Evolutionary conservation across 2,329 filamentous ascomycete species (phyloP).

Genomic region (Sporothrix pallida): DNA sequence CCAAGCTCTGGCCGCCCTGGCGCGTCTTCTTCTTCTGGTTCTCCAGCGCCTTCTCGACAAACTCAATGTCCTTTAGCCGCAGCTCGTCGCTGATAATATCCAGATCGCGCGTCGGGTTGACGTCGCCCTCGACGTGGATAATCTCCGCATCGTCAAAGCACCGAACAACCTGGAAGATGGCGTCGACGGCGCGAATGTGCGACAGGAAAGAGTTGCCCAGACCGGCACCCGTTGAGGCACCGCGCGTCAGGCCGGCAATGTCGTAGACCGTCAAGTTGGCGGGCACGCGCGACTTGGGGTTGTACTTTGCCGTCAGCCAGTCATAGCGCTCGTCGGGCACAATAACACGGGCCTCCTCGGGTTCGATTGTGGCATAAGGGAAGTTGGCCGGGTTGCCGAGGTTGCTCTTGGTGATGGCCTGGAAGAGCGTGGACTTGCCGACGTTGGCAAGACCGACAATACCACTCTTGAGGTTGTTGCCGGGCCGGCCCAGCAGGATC

Average conservation of each 20-base stretch:
- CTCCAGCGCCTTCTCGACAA: conserved; percentile 93
- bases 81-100: conserved; percentile 97
- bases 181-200: conserved; percentile 96
- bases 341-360: conserved; percentile 95
- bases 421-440: conserved; percentile 98
- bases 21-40: conserved; percentile 91
- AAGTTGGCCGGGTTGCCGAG: conserved; percentile 99
- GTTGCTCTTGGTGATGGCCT: conserved; percentile 97
- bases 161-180: conserved; percentile 95
- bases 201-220: conserved; percentile 98
- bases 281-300: conserved; percentile 95
- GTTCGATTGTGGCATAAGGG: conserved; percentile 98
- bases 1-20: conserved; percentile 90
- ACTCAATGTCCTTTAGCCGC: conserved; percentile 98
- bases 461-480: conserved; percentile 98
- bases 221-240: conserved; percentile 95
- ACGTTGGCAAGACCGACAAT: conserved; percentile 99
- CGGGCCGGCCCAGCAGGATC: conserved; percentile 91
- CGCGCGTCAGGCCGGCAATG: conserved; percentile 94
- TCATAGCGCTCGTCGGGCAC: conserved; percentile 96
- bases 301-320: conserved; percentile 95
- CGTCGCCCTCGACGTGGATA: conserved; percentile 98
- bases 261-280: conserved; percentile 98
- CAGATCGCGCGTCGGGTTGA: conserved; percentile 91
- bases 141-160: conserved; percentile 99